phyloP scores from a whole-genome alignment of 108 stramenopile genomes.

The Cyclotella sp. region DNA sequence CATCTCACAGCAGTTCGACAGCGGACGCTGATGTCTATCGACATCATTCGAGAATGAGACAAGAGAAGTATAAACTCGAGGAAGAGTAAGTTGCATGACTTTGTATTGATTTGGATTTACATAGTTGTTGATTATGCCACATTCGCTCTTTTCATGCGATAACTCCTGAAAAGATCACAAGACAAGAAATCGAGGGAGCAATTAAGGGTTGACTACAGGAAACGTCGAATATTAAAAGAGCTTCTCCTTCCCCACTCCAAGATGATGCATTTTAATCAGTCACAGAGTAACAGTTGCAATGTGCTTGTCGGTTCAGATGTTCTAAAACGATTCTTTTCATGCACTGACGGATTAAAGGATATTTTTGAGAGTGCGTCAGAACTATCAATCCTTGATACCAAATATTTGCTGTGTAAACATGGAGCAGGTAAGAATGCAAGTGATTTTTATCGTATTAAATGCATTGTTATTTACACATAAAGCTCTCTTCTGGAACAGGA shows the following conservation, averaged over 20 bases:
- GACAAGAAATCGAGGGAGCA: conserved; percentile 31
- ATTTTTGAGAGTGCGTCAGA: conserved; percentile 30
- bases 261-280: background rate
- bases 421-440: background rate
- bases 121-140: conserved; percentile 11
- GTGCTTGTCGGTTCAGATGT: conserved; percentile 66
- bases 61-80: conserved; percentile 23
- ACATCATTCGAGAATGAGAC: conserved; percentile 5
- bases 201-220: conserved; percentile 38
- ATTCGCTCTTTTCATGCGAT: background rate
- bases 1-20: background rate
- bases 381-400: conserved; percentile 37
- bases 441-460: background rate
- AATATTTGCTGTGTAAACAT: conserved; percentile 62
- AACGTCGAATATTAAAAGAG: conserved; percentile 45
- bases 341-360: conserved; percentile 57
- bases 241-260: conserved; percentile 22
- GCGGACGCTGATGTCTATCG: conserved; percentile 1
- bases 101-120: background rate
- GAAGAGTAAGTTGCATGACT: conserved; percentile 28
- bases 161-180: conserved; percentile 3
- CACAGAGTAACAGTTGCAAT: background rate
- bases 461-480: background rate
- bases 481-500: conserved; percentile 7
- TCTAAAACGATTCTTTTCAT: conserved; percentile 63